Percentiles rank a stretch among this genome's conserved stretches.
These are phyloP conservation scores for Ormosia emarginata DNA, from an alignment of 306 rosid species.

Conservation along the genomic window DNA sequence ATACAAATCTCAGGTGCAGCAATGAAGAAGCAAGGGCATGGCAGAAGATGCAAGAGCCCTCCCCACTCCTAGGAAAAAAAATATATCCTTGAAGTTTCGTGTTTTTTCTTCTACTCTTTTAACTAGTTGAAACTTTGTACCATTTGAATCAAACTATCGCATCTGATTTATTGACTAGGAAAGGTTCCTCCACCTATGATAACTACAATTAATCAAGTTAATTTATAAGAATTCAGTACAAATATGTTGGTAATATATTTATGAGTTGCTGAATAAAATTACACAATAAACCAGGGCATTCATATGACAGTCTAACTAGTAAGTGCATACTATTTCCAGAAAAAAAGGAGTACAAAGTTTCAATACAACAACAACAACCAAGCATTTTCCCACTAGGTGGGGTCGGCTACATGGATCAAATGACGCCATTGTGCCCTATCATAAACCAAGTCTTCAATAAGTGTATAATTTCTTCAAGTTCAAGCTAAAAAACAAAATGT, in stretches of 20 bases:
- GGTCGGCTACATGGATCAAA: too few species aligned
- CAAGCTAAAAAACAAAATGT: background rate
- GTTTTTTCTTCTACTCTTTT: background rate
- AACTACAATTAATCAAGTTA: background rate
- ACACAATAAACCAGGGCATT: background rate
- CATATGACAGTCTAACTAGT: background rate
- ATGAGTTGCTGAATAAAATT: background rate
- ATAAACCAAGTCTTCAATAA: too few species aligned
- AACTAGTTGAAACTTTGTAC: background rate
- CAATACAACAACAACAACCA: too few species aligned
- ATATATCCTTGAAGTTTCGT: background rate
- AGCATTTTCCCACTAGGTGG: too few species aligned
- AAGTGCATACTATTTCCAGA: background rate
- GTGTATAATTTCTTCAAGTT: background rate
- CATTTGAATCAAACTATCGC: background rate
- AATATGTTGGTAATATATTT: background rate
- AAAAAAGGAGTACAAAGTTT: background rate
- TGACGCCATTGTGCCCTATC: too few species aligned
- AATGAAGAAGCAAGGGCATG: background rate
- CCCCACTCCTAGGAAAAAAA: background rate
- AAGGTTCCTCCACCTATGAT: background rate
- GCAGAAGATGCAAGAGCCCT: conserved; percentile 6
- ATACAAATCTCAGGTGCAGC: background rate
- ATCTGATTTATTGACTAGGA: background rate
- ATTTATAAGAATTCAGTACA: background rate